Base-by-base conservation (phyloP, 441 rosid genomes). In the Populus tomentosa region DNA sequence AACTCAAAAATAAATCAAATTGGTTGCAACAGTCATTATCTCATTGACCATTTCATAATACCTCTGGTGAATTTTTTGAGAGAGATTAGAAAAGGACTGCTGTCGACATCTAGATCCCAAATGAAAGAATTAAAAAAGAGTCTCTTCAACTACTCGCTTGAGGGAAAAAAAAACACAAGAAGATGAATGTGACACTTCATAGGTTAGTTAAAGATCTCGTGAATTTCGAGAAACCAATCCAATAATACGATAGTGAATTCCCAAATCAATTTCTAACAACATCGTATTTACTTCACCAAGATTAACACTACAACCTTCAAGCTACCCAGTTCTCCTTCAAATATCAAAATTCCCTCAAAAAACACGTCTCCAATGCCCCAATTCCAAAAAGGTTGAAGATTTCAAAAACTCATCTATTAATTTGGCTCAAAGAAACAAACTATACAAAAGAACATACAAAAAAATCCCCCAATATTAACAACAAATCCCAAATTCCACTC, bases 11-110 rank as follows among this genome's bases (percentile, higher is more conserved):
- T 74, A 53, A 9, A 56, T 59, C 66, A 66, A 50, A 86, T 76
- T 79, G 82, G 86, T 80, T 86, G 83, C 69, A 82, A 83, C 87
- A 30, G 81, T 74, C 79, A 78, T 82, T 78, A 78, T 83, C 85
- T 83, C 82, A 77, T 78, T 75, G 56, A 70, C 69, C 42, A 20
- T 23, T 38, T 81, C 70, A 74, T 67, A 75, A 64, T 64, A 65
- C 56, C 59, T 62, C 62, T 11, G 67, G 67, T 40, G 28, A 77
- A 21, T 42, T 65, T 23, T 50, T 62, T 42, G 70, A 71, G 38
- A 68, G 26, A 78, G 74, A 67, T 68, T 61, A 61, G 65, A 61
- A 61, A 61, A 61, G 67, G 73, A 77, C 67, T 71, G 63, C 66
- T 53, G 65, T 72, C 79, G 46, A 68, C 64, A 69, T 75, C 70